Evolutionary conservation across 768 basidiomycete species (phyloP).

Genomic region (Psilocybe cyanescens): DNA sequence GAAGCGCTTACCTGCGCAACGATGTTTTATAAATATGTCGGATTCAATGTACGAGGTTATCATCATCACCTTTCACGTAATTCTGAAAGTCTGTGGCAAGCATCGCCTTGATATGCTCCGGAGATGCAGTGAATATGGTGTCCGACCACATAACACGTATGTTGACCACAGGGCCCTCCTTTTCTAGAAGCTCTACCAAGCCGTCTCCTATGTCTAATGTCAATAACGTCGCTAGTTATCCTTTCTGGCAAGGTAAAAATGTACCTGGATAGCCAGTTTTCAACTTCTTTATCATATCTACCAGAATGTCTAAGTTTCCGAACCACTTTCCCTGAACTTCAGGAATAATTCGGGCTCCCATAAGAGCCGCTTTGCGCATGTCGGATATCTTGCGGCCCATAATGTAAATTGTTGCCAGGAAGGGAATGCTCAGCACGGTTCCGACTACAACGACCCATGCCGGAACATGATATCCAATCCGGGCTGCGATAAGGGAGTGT

Average conservation of each 20-base stretch:
- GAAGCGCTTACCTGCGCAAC: constrained; percentile 44
- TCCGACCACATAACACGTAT: constrained; percentile 49
- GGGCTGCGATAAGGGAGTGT: constrained; percentile 14
- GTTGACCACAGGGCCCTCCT: constrained; percentile 47
- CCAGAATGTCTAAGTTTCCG: constrained; percentile 51
- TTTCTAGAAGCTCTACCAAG: constrained; percentile 34
- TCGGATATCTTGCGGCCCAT: constrained; percentile 30
- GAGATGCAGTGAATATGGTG: constrained; percentile 49
- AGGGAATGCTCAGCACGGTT: constrained; percentile 36
- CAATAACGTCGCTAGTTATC: neutral
- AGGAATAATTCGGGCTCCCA: constrained; percentile 51
- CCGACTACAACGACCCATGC: constrained; percentile 39
- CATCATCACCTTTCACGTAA: constrained; percentile 55
- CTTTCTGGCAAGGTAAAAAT: neutral
- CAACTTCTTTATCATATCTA: constrained; percentile 37
- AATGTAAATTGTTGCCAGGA: constrained; percentile 34
- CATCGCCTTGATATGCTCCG: constrained; percentile 60
- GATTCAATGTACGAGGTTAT: neutral
- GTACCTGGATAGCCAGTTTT: constrained; percentile 55
- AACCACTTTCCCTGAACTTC: constrained; percentile 38
- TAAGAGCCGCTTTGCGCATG: constrained; percentile 39
- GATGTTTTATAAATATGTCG: neutral
- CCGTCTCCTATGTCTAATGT: constrained; percentile 43
- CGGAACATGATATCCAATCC: constrained; percentile 30
- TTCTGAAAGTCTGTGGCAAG: constrained; percentile 61